Evolutionary conservation across 306 rosid genomes (phyloP).

Genomic region (Hippophae rhamnoides): DNA sequence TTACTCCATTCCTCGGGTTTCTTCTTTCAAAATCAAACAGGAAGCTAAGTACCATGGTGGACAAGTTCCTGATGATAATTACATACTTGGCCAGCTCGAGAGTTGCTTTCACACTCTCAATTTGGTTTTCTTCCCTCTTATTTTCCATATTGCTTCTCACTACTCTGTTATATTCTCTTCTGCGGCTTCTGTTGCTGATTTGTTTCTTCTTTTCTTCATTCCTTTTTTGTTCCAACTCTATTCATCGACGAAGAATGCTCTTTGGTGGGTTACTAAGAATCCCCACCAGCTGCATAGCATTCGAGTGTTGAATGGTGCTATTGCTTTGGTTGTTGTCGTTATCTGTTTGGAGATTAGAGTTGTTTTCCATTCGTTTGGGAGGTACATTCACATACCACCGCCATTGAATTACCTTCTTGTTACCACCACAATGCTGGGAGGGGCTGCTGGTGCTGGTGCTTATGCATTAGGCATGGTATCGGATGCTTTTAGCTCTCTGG

Average conservation of each 20-base stretch:
- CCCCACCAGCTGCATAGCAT: slow-evolving; percentile 54
- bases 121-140: slow-evolving; percentile 57
- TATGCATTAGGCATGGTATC: slow-evolving; percentile 79
- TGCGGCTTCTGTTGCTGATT: slow-evolving; percentile 53
- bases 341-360: slow-evolving; percentile 90
- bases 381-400: slow-evolving; percentile 90
- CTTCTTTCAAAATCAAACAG: slow-evolving; percentile 62
- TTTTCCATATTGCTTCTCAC: slow-evolving; percentile 73
- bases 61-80: slow-evolving; percentile 51
- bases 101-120: slow-evolving; percentile 70
- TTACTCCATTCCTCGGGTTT: slow-evolving; percentile 56
- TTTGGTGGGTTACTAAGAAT: slow-evolving; percentile 77
- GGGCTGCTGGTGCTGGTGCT: slow-evolving; percentile 62
- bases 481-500: slow-evolving; percentile 72
- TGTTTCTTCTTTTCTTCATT: slow-evolving; percentile 65
- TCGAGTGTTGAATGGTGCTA: slow-evolving; percentile 62
- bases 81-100: slow-evolving; percentile 67
- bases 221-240: slow-evolving; percentile 82
- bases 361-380: slow-evolving; percentile 78
- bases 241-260: slow-evolving; percentile 77
- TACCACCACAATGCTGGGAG: slow-evolving; percentile 80
- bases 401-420: slow-evolving; percentile 82
- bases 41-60: slow-evolving; percentile 72
- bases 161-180: slow-evolving; percentile 53
- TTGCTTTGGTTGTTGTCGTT: slow-evolving; percentile 59